A percentile compares a stretch with the other conserved stretches of the same genome.
Conservation (phyloP, 257 asterid genomes). For the Plectranthus barbatus region DNA sequence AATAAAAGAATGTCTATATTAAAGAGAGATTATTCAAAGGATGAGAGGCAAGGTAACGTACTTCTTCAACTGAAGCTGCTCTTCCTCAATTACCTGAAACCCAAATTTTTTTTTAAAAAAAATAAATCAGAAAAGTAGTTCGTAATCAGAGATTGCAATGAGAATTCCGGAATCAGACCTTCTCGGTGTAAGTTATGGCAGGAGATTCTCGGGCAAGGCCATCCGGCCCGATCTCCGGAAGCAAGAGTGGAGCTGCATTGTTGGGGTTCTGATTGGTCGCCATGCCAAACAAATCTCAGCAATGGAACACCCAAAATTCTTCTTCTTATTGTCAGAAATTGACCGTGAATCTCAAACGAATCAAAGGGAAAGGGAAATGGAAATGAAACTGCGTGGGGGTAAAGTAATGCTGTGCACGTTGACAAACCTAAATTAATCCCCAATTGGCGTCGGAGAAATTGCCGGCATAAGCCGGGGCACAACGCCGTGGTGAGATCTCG, state of each 20-base stretch:
- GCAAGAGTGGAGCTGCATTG: conserved; percentile 32
- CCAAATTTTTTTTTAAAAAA: not conserved
- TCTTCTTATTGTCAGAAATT: not conserved
- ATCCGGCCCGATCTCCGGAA: conserved; percentile 89
- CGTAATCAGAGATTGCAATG: not conserved
- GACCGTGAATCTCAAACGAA: too few relatives aligned
- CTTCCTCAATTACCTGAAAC: conserved; percentile 70
- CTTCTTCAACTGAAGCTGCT: conserved; percentile 89
- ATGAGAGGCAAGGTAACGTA: conserved; percentile 32
- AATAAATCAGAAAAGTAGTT: not conserved
- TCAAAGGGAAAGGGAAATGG: too few relatives aligned
- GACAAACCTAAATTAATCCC: conserved; percentile 11
- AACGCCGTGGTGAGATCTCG: not conserved
- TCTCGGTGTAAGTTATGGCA: conserved; percentile 79
- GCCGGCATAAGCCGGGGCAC: conserved; percentile 13
- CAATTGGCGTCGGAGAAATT: conserved; percentile 13
- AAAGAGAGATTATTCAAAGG: conserved; percentile 1
- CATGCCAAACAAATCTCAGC: conserved; percentile 31
- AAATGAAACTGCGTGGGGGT: not conserved
- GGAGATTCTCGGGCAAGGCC: conserved; percentile 75
- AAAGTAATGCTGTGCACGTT: conserved; percentile 7
- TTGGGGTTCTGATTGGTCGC: conserved; percentile 32
- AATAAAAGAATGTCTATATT: not conserved
- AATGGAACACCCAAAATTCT: conserved; percentile 9
- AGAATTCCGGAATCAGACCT: conserved; percentile 27